Conservation (phyloP, 1,139 yeast species). For the Pichia sp. region DNA sequence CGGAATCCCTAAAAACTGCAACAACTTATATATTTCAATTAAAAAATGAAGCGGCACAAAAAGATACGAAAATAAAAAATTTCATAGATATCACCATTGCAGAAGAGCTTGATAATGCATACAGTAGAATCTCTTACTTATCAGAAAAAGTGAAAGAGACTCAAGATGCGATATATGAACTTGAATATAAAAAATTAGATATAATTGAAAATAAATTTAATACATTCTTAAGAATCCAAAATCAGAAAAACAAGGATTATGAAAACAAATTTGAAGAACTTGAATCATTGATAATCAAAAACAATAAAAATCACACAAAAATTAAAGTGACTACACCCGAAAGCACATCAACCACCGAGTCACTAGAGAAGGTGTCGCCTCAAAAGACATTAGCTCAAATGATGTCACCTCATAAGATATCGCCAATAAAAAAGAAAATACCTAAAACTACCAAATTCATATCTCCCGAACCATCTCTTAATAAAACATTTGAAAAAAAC, state of each 20-base stretch:
- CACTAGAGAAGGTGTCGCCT: not conserved
- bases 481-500: too few species aligned
- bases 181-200: not conserved
- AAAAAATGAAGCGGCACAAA: conserved; percentile 1
- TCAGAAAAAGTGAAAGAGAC: conserved; percentile 3
- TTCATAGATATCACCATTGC: conserved; percentile 6
- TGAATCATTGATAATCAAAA: not conserved
- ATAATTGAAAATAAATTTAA: not conserved
- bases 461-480: too few species aligned
- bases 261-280: not conserved
- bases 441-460: too few species aligned
- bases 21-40: conserved; percentile 6
- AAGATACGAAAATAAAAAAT: conserved; percentile 4
- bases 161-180: not conserved
- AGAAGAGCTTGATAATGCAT: conserved; percentile 12
- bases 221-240: not conserved
- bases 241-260: not conserved
- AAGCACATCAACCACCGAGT: not conserved
- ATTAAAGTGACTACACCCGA: not conserved
- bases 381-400: too few species aligned
- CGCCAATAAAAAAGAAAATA: not conserved
- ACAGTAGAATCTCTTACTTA: conserved; percentile 1
- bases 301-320: not conserved
- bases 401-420: too few species aligned
- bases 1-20: conserved; percentile 11